phyloP scores from a whole-genome alignment of 2,329 filamentous ascomycete genomes.

The Shiraia sp. region DNA sequence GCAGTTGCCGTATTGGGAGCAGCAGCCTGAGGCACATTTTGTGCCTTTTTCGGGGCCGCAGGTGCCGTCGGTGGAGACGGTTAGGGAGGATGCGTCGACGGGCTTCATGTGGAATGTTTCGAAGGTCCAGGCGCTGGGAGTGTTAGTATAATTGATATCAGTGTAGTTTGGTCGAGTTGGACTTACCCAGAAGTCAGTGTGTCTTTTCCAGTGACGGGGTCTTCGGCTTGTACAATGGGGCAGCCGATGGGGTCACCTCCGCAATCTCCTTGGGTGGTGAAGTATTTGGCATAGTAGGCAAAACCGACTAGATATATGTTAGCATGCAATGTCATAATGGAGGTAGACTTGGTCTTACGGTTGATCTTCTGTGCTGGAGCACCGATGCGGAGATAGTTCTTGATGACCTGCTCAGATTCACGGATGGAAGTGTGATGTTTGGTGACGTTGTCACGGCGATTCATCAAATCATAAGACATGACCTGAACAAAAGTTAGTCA shows the following conservation, averaged over 20 bases:
- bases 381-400: constrained; percentile 63
- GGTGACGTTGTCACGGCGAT: constrained; percentile 66
- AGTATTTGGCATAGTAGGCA: constrained; percentile 72
- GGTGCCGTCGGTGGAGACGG: constrained; percentile 29
- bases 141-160: background rate
- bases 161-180: too few species aligned
- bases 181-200: constrained; percentile 58
- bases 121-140: constrained; percentile 55
- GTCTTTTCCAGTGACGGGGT: constrained; percentile 62
- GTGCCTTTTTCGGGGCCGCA: constrained; percentile 35
- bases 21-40: constrained; percentile 34
- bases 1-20: constrained; percentile 40
- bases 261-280: constrained; percentile 56
- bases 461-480: constrained; percentile 75
- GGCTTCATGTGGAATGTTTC: constrained; percentile 32
- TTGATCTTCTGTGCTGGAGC: constrained; percentile 61
- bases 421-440: constrained; percentile 67
- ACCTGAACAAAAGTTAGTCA: constrained; percentile 40
- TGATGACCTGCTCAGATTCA: constrained; percentile 58
- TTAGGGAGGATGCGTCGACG: constrained; percentile 17
- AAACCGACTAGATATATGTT: constrained; percentile 56
- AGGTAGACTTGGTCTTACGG: constrained; percentile 14
- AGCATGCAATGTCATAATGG: too few species aligned
- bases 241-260: constrained; percentile 59
- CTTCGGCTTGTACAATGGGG: constrained; percentile 62